phyloP scores from a whole-genome alignment of 2,329 filamentous ascomycete species.

The Colletotrichum godetiae region DNA sequence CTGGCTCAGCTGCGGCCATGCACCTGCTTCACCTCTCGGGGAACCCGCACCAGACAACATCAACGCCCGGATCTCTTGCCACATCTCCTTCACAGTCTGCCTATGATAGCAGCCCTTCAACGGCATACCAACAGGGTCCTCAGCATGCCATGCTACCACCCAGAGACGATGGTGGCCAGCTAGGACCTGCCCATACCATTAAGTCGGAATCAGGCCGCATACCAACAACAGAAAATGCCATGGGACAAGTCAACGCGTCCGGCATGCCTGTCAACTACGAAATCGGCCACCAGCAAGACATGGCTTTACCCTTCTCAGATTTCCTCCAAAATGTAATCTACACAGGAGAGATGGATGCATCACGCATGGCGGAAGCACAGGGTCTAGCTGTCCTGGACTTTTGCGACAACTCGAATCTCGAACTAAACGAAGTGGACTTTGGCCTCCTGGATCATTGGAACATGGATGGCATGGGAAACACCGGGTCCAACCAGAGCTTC shows the following conservation, averaged over 20 bases:
- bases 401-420: conserved; percentile 60
- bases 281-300: conserved; percentile 22
- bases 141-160: conserved; percentile 34
- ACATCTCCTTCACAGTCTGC: conserved; percentile 38
- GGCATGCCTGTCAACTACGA: conserved; percentile 24
- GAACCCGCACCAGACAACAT: conserved; percentile 43
- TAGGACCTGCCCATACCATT: conserved; percentile 40
- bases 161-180: conserved; percentile 41
- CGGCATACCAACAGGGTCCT: conserved; percentile 38
- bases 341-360: conserved; percentile 52
- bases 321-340: conserved; percentile 64
- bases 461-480: conserved; percentile 48
- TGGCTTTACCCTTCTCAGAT: conserved; percentile 56
- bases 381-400: conserved; percentile 61
- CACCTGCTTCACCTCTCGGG: conserved; percentile 56
- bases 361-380: conserved; percentile 49
- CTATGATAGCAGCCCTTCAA: conserved; percentile 36
- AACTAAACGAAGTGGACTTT: conserved; percentile 65
- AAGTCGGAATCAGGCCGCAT: conserved; percentile 49
- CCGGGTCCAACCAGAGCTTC: conserved; percentile 41
- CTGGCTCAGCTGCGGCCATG: conserved; percentile 54
- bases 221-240: conserved; percentile 47
- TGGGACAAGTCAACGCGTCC: conserved; percentile 42
- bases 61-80: conserved; percentile 31
- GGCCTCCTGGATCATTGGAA: conserved; percentile 62